Base-by-base conservation (phyloP, 306 rosid genomes). In the Vigna hirtella region DNA sequence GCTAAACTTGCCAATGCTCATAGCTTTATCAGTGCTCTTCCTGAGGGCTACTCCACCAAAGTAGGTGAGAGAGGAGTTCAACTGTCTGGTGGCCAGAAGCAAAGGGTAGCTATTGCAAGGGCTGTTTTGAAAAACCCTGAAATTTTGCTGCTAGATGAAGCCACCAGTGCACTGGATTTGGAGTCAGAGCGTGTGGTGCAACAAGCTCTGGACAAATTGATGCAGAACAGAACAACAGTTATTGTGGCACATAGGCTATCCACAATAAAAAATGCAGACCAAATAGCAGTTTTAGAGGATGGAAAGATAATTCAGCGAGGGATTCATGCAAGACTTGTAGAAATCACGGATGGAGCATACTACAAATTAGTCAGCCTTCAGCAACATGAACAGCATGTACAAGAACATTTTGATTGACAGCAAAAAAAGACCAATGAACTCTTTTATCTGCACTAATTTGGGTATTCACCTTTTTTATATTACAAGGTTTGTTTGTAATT, bases 21-120 rank as follows among this genome's bases (percentile, higher is more conserved):
- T 61, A 86, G 74, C 78, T 91, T 90, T 73, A 86, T 94, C 30
- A 89, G 96, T 66, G 86, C 82, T 2, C 91, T 94, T 70, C 98
- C 98, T 6, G 94, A 90, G 55, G 97, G 98, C 67, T 94, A 91
- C 88, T 85, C 87, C 13, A 93, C 98, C 8, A 87, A 88, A 83
- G 97, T 92, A 0, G 98, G 98, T 1, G 98, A 94, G 85, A 69
- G 98, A 79, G 97, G 98, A 24, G 92, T 91, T 72, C 97, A 90
- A 77, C 93, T 94, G 2, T 94, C 97, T 7, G 98, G 98, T 26
- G 98, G 98, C 16, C 97, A 94, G 76, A 84, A 87, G 65, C 98
- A 94, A 43, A 84, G 98, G 72, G 85, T 94, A 8, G 98, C 97
- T 73, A 91, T 94, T 22, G 98, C 97, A 2, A 76, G 98, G 8